Evolutionary conservation across 108 stramenopile species (phyloP), one percentile per base, ranked within the genome.

Genomic region (Skeletonema grethae): DNA sequence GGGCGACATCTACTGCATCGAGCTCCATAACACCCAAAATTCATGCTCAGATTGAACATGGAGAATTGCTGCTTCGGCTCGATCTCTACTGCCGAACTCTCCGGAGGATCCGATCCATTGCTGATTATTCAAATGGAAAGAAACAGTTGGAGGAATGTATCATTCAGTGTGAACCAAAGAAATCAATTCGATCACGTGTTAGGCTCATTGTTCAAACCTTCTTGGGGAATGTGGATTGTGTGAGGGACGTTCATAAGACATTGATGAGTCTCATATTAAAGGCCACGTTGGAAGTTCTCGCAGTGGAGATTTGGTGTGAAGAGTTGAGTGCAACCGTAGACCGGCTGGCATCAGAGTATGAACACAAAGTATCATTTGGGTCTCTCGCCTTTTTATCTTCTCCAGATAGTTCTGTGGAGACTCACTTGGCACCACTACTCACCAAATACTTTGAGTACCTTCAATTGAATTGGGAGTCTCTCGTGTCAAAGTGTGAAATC

Each of bases 351-450:
- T 84, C 76, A 12, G 88, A 92, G 50, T 95, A 95, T 57, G 93
- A 92, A 61, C 90, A 92, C 61, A 70, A 84, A 31, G 88, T 88
- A 2, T 92, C 90, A 16, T 95, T 95, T 78, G 93, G 89, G 10
- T 91, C 90, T 20, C 76, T 95, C 34, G 93, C 93, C 0, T 95
- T 95, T 63, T 69, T 95, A 35, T 91, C 90, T 2, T 85, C 89
- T 6, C 93, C 93, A 10, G 90, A 95, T 57, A 80, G 78, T 30
- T 80, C 89, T 22, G 93, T 87, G 6, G 90, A 91, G 29, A 77
- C 84, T 3, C 79, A 81, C 32, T 74, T 95, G 50, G 82, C 79
- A 13, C 90, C 93, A 13, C 58, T 95, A 24, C 70, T 95, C 9
- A 38, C 83, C 3, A 82, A 82, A 59, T 92, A 90, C 57, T 70